A percentile compares a stretch with the other conserved stretches of the same genome.
Evolutionary conservation across 2,329 filamentous ascomycete genomes (phyloP).

Genomic region (Colletotrichum simmondsii): DNA sequence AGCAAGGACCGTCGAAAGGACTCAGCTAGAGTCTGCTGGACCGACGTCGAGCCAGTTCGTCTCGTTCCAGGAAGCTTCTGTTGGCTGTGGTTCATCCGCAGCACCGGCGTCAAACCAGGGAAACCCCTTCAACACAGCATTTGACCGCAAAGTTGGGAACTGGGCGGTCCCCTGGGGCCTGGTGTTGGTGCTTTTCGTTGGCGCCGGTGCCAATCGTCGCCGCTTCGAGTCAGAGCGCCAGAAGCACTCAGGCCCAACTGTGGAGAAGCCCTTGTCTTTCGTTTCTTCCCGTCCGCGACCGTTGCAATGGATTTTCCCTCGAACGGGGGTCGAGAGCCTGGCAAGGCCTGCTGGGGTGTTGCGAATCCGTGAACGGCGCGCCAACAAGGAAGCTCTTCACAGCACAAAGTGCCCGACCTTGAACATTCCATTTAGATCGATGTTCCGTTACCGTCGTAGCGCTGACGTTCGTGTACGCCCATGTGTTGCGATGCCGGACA

Average conservation of each 20-base stretch:
- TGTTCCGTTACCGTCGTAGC: neutral
- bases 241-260: constrained; percentile 51
- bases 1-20: constrained; percentile 14
- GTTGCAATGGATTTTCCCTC: constrained; percentile 21
- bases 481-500: neutral
- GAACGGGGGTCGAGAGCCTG: constrained; percentile 2
- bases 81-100: constrained; percentile 21
- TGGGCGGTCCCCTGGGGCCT: constrained; percentile 8
- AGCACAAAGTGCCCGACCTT: neutral
- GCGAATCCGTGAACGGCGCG: neutral
- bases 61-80: neutral
- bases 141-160: constrained; percentile 20
- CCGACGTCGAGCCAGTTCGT: constrained; percentile 2
- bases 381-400: neutral
- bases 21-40: constrained; percentile 23
- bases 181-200: constrained; percentile 16
- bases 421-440: neutral
- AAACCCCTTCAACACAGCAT: constrained; percentile 19
- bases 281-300: constrained; percentile 35
- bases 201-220: constrained; percentile 32
- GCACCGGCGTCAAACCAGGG: constrained; percentile 1
- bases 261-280: constrained; percentile 41
- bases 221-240: constrained; percentile 33
- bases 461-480: constrained; percentile 5
- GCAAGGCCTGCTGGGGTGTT: neutral